Evolutionary conservation across 352 stramenopile species (phyloP).

Genomic region (Hyaloperonospora brassicae): DNA sequence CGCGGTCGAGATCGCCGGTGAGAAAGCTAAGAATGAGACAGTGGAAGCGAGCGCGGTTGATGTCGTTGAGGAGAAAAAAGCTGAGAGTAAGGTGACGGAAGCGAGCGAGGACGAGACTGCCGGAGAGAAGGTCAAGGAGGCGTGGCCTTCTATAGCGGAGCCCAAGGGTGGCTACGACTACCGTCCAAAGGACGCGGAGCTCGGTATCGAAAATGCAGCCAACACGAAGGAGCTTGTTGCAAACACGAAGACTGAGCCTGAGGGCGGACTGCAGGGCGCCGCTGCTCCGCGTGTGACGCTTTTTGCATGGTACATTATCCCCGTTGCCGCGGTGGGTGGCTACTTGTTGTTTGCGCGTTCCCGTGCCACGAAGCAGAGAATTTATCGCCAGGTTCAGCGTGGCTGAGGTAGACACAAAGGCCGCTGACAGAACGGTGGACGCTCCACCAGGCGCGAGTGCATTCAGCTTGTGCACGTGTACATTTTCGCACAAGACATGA

Average conservation of each 20-base stretch:
- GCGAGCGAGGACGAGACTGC: conserved; percentile 5
- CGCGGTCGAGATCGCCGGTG: too few species aligned
- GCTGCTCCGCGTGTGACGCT: conserved; percentile 54
- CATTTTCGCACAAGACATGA: too few species aligned
- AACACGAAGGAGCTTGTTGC: conserved; percentile 44
- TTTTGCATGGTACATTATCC: conserved; percentile 77
- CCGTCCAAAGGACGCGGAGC: conserved; percentile 57
- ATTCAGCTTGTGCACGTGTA: too few species aligned
- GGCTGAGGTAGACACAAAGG: conserved; percentile 20
- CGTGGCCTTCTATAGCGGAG: conserved; percentile 14
- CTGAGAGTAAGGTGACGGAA: background rate
- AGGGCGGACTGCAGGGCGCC: conserved; percentile 38
- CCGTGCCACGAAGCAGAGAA: conserved; percentile 30
- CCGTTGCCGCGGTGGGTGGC: conserved; percentile 47
- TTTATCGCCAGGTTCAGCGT: conserved; percentile 27
- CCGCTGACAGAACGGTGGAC: background rate
- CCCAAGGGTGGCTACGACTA: conserved; percentile 33
- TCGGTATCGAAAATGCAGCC: conserved; percentile 54
- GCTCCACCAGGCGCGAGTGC: too few species aligned
- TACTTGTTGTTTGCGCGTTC: conserved; percentile 64
- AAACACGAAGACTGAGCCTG: conserved; percentile 29
- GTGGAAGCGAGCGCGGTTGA: conserved; percentile 6
- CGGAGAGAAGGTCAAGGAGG: conserved; percentile 6
- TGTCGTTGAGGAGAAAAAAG: conserved; percentile 5
- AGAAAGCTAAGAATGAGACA: too few species aligned